Evolutionary conservation across 257 asterid species (phyloP).

Genomic region (Plantago major): DNA sequence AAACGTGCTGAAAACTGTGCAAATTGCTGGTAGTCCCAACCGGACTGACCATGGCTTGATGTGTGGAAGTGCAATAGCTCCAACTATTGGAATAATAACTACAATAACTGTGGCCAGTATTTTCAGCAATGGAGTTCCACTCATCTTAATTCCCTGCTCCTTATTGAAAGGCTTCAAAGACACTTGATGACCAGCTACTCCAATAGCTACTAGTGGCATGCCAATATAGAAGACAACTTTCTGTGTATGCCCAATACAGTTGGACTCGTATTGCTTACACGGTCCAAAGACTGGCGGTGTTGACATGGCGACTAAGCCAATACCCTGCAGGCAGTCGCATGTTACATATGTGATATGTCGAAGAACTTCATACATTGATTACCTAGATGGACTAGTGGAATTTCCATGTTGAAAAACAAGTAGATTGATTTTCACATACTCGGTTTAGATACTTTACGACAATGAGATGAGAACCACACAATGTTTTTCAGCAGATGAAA

Average conservation of each 20-base stretch:
- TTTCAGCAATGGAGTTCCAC: too few species aligned
- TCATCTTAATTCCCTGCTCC: background rate
- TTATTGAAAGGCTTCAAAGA: background rate
- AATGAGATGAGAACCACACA: too few species aligned
- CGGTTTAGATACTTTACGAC: too few species aligned
- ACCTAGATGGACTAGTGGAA: too few species aligned
- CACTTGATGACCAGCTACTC: slow-evolving; percentile 2
- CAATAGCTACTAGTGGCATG: slow-evolving; percentile 1
- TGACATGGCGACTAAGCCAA: background rate
- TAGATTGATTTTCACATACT: too few species aligned
- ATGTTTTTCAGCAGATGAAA: too few species aligned
- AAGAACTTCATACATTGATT: background rate
- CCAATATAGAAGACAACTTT: slow-evolving; percentile 1
- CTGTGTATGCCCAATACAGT: slow-evolving; percentile 2
- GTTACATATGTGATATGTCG: background rate
- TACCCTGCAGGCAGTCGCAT: background rate
- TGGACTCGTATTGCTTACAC: background rate
- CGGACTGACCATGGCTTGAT: slow-evolving; percentile 13
- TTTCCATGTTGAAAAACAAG: background rate
- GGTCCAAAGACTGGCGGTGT: slow-evolving; percentile 8
- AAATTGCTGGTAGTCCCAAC: slow-evolving; percentile 19
- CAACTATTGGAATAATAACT: background rate
- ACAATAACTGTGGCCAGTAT: background rate
- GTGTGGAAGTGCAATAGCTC: slow-evolving; percentile 12
- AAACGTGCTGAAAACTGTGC: slow-evolving; percentile 1